These are phyloP conservation scores for Aureobasidium sp. DNA, from an alignment of 2,329 filamentous ascomycete species.

Conservation along the genomic window DNA sequence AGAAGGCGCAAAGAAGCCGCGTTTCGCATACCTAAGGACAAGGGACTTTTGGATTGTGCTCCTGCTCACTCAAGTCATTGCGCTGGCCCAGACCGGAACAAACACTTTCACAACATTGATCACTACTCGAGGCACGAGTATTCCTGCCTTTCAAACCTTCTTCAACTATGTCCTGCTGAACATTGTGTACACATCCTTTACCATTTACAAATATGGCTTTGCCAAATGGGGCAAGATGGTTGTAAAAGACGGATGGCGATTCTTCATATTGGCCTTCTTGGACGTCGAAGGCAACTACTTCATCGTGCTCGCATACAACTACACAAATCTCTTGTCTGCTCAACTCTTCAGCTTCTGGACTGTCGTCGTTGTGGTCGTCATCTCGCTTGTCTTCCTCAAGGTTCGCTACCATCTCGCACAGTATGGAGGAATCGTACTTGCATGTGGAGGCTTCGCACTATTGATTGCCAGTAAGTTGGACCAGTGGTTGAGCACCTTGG, in stretches of 20 bases:
- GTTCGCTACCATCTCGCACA: slow-evolving; percentile 89
- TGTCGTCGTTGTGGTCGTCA: slow-evolving; percentile 80
- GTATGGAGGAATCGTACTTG: slow-evolving; percentile 78
- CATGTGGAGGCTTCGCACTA: slow-evolving; percentile 84
- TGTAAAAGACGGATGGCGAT: slow-evolving; percentile 77
- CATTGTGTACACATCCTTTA: slow-evolving; percentile 72
- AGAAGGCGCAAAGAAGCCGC: slow-evolving; percentile 39
- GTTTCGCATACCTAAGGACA: slow-evolving; percentile 68
- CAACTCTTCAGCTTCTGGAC: slow-evolving; percentile 99
- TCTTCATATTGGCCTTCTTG: slow-evolving; percentile 83
- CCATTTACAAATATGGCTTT: slow-evolving; percentile 71
- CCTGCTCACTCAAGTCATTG: slow-evolving; percentile 67
- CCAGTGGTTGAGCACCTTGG: too few relatives aligned
- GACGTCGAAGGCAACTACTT: slow-evolving; percentile 99
- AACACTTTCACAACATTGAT: slow-evolving; percentile 86
- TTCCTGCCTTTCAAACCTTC: slow-evolving; percentile 91
- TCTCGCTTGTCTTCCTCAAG: slow-evolving; percentile 74
- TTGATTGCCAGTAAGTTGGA: slow-evolving; percentile 52
- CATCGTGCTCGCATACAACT: slow-evolving; percentile 84
- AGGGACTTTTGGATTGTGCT: slow-evolving; percentile 84
- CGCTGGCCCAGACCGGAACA: slow-evolving; percentile 84
- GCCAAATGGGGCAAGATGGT: slow-evolving; percentile 61
- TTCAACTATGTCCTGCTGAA: slow-evolving; percentile 89
- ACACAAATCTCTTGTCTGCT: slow-evolving; percentile 86
- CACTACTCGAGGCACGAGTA: slow-evolving; percentile 59